Evolutionary conservation across 768 basidiomycete genomes (phyloP), one percentile per base, ranked within the genome.

Genomic region (Mycena chlorophos): DNA sequence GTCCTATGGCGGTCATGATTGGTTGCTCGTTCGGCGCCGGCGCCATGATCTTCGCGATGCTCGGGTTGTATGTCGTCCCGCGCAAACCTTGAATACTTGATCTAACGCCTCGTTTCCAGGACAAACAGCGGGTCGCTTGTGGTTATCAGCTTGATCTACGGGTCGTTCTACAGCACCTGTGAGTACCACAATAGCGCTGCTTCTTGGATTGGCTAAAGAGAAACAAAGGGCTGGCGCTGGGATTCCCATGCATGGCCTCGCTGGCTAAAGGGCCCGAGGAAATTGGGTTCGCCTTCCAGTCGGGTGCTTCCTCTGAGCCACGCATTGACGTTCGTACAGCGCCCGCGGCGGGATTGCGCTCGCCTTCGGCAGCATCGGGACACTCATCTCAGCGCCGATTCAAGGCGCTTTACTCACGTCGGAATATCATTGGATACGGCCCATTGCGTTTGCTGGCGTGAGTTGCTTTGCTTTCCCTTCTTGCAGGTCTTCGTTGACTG

Each of bases 231-330:
- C 19, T 52, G 3, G 34, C 51, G 5, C 51, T 52, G 12, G 51
- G 31, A 23, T 52, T 52, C 25, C 34, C 51, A 2, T 40, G 51
- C 20, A 26, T 42, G 3, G 51, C 51, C 10, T 25, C 40, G 3
- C 6, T 52, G 5, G 51, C 51, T 13, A 8, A 25, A 13, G 25
- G 37, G 5, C 51, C 51, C 3, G 51, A 39, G 14, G 51, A 52
- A 52, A 38, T 52, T 19, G 51, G 51, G 51, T 52, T 3, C 27
- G 51, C 42, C 22, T 37, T 37, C 22, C 40, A 8, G 40, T 19
- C 20, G 8, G 14, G 37, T 30, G 6, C 23, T 42, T n/a, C 6
- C 3, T 23, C n/a, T 14, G 49, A 25, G 31, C 38, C 22, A 3
- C 3, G 2, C 6, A 20, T 27, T 12, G 6, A 37, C 30, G 31